Percentiles rank a stretch among this genome's conserved stretches.
These are phyloP conservation scores for Trichosanthes cucumerina DNA, from an alignment of 306 rosid genomes.

Conservation along the genomic window DNA sequence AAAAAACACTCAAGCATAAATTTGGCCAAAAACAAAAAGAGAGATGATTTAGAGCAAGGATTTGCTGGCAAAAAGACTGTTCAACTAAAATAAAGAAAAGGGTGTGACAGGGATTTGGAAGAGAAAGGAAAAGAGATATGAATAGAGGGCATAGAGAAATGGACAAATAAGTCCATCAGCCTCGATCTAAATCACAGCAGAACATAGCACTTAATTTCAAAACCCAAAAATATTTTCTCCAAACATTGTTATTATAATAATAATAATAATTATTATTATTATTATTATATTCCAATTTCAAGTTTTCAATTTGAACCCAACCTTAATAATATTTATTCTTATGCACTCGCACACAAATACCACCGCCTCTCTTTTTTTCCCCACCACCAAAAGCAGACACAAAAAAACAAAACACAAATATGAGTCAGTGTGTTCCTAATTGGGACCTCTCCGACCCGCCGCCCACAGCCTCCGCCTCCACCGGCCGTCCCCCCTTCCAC, in stretches of 20 bases:
- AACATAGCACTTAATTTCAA: not conserved
- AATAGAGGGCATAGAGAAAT: not conserved
- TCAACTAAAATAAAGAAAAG: no score
- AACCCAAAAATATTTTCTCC: not conserved
- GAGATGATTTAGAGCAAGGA: no score
- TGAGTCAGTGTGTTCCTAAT: conserved; percentile 89
- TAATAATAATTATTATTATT: not conserved
- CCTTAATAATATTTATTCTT: no score
- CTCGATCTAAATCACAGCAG: not conserved
- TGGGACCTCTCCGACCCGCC: conserved; percentile 54
- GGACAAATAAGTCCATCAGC: not conserved
- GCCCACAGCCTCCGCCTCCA: conserved; percentile 9
- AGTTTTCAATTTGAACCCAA: no score
- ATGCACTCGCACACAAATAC: not conserved
- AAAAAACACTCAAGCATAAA: no score
- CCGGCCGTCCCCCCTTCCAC: conserved; percentile 26
- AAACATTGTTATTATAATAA: not conserved
- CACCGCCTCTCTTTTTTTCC: not conserved
- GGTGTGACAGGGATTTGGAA: no score
- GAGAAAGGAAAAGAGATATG: no score
- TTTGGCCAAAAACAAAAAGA: no score
- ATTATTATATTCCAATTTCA: no score
- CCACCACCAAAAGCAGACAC: not conserved
- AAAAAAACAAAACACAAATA: not conserved
- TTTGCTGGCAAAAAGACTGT: no score